Evolutionary conservation across 345 rosid species (phyloP).

Genomic region (Citrus cavaleriei): DNA sequence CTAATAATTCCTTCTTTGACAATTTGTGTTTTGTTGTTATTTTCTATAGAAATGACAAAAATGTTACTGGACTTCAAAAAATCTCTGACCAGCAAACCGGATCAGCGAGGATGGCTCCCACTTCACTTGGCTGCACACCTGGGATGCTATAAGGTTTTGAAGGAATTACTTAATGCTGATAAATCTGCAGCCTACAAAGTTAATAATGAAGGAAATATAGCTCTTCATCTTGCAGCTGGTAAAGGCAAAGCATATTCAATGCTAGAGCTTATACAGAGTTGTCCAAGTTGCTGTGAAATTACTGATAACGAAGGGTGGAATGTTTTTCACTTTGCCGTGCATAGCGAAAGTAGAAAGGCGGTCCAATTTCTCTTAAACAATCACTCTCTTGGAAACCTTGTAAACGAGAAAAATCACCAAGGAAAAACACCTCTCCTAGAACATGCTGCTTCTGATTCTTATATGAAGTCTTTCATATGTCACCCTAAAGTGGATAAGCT

Average conservation of each 20-base stretch:
- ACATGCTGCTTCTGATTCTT: neutral
- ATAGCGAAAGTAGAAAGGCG: neutral
- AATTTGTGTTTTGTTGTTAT: neutral
- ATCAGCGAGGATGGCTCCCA: constrained; percentile 9
- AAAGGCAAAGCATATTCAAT: neutral
- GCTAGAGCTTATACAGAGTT: neutral
- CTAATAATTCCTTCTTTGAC: too few relatives aligned
- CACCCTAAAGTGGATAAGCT: constrained; percentile 1
- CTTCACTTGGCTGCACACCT: constrained; percentile 22
- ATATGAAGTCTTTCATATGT: neutral
- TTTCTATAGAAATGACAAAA: neutral
- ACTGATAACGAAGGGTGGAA: neutral
- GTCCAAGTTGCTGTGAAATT: constrained; percentile 8
- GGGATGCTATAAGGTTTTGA: neutral
- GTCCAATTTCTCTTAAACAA: neutral
- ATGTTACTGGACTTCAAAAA: neutral
- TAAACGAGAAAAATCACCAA: neutral
- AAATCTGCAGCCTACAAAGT: constrained; percentile 1
- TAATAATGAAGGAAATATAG: neutral
- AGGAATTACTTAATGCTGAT: neutral
- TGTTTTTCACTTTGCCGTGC: constrained; percentile 9
- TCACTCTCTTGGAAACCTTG: neutral
- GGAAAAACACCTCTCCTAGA: constrained; percentile 1
- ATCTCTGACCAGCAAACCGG: neutral
- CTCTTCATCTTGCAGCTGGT: constrained; percentile 4